These are phyloP conservation scores for Scalesia atractyloides DNA, from an alignment of 129 eudicot genomes.

Conservation along the genomic window DNA sequence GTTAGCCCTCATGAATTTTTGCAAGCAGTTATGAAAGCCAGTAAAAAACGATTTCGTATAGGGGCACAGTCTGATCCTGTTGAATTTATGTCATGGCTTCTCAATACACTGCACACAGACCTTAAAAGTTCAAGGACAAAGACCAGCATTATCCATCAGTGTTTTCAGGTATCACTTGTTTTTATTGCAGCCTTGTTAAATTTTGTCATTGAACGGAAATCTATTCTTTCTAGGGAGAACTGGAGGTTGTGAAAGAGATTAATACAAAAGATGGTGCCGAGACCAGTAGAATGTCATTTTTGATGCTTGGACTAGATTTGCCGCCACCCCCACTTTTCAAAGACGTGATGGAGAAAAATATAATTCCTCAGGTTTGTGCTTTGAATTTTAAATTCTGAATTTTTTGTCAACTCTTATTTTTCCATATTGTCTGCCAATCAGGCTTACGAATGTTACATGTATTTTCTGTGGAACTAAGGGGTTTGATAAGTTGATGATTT, in stretches of 20 bases:
- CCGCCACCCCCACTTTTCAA: constrained; percentile 96
- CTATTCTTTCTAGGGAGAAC: constrained; percentile 57
- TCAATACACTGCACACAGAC: constrained; percentile 76
- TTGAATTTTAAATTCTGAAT: neutral
- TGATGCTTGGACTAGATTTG: constrained; percentile 96
- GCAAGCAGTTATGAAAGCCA: constrained; percentile 96
- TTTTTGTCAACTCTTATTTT: too few relatives aligned
- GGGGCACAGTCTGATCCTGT: constrained; percentile 95
- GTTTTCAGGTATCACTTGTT: constrained; percentile 69
- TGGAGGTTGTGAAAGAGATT: constrained; percentile 88
- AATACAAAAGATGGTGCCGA: constrained; percentile 61
- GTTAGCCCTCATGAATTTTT: constrained; percentile 98
- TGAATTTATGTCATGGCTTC: constrained; percentile 96
- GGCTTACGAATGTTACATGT: neutral
- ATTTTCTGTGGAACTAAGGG: neutral
- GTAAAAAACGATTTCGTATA: constrained; percentile 80
- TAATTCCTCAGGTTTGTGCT: constrained; percentile 86
- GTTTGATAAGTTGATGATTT: neutral
- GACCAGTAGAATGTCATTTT: constrained; percentile 79
- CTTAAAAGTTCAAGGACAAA: constrained; percentile 67
- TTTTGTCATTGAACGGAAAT: neutral
- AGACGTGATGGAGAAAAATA: constrained; percentile 96
- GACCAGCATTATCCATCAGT: constrained; percentile 72
- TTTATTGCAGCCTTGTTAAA: neutral
- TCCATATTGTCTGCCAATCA: neutral